A percentile compares a stretch with the other conserved stretches of the same genome.
phyloP scores from a whole-genome alignment of 192 early-diverging fungal genomes.

The Entophlyctis luteolus region DNA sequence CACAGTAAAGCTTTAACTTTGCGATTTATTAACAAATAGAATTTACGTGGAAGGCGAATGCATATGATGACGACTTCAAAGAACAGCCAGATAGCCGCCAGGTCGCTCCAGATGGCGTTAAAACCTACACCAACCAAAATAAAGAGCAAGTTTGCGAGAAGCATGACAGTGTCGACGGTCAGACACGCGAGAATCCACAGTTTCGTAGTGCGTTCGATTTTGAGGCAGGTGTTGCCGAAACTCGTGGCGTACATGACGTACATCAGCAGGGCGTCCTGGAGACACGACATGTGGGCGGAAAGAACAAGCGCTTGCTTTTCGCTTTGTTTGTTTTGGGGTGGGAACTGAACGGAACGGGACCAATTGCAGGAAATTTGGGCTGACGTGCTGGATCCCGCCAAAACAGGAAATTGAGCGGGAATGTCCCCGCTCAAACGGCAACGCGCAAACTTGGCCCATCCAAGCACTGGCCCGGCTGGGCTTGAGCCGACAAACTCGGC shows the following conservation, averaged over 20 bases:
- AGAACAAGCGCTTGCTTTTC: too few relatives aligned
- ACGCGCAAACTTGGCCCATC: too few relatives aligned
- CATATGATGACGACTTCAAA: neutral
- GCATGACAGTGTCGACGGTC: neutral
- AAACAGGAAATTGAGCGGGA: too few relatives aligned
- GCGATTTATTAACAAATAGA: neutral
- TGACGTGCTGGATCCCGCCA: too few relatives aligned
- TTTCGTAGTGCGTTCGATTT: neutral
- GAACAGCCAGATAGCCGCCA: neutral
- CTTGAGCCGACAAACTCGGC: too few relatives aligned
- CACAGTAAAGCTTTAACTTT: too few relatives aligned
- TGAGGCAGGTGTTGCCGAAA: neutral
- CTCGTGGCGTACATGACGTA: neutral
- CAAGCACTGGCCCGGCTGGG: too few relatives aligned
- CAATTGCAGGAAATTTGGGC: too few relatives aligned
- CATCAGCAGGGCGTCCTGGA: neutral
- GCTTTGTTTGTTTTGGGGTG: too few relatives aligned
- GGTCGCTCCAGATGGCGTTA: neutral
- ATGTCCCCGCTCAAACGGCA: too few relatives aligned
- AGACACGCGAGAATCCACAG: neutral
- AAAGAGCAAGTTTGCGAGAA: neutral
- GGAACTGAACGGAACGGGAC: too few relatives aligned
- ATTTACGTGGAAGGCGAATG: conserved; percentile 2
- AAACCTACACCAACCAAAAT: neutral
- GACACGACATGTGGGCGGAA: neutral